phyloP scores from a whole-genome alignment of 163 green algal species.

The Volvox carteri region DNA sequence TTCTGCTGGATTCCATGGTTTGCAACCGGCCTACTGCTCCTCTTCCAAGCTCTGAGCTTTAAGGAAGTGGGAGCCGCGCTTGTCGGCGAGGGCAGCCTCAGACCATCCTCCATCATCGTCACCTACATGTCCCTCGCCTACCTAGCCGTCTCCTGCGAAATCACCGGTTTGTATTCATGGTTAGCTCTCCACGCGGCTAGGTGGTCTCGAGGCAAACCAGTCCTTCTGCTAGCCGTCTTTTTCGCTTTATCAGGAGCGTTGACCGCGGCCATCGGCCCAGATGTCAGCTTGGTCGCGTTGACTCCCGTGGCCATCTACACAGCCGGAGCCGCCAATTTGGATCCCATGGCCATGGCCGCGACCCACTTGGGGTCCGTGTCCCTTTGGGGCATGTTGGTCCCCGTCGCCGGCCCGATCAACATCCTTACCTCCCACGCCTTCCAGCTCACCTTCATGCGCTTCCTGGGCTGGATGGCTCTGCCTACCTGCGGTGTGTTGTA shows the following conservation, averaged over 20 bases:
- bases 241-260: background rate
- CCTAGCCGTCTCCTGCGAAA: conserved; percentile 1
- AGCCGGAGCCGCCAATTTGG: conserved; percentile 5
- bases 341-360: conserved; percentile 15
- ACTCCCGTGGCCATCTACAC: conserved; percentile 22
- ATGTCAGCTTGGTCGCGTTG: conserved; percentile 18
- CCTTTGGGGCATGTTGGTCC: conserved; percentile 32
- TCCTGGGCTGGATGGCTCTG: conserved; percentile 33
- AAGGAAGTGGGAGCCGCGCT: background rate
- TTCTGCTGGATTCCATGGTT: conserved; percentile 27
- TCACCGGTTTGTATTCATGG: conserved; percentile 27
- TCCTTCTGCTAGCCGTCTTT: background rate
- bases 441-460: conserved; percentile 5
- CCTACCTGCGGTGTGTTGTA: conserved; percentile 21
- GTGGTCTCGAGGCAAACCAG: background rate
- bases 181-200: conserved; percentile 10
- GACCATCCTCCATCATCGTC: background rate
- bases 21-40: background rate
- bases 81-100: background rate
- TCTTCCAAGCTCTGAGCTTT: conserved; percentile 4
- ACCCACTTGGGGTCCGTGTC: conserved; percentile 4
- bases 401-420: background rate
- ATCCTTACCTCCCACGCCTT: conserved; percentile 11
- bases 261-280: background rate
- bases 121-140: conserved; percentile 19